Conservation (phyloP, 495 filamentous ascomycete genomes). For the Aspergillus mulundensis region DNA sequence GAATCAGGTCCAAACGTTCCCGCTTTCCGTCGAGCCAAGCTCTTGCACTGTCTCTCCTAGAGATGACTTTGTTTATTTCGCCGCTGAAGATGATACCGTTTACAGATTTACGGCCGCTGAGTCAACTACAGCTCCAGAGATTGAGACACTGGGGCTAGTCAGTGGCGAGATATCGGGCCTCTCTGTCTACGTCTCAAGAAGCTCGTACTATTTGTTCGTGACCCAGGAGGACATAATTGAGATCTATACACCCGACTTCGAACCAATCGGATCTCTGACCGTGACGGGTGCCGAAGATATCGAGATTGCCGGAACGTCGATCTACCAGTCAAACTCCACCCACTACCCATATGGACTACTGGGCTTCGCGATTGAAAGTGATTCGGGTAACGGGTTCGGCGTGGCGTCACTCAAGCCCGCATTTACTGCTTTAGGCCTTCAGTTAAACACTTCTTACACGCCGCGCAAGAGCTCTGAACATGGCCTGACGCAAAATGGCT, state of each 20-base stretch:
- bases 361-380: constrained; percentile 3
- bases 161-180: background rate
- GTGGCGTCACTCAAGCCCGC: constrained; percentile 1
- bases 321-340: background rate
- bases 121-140: background rate
- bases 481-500: background rate
- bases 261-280: background rate
- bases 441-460: background rate
- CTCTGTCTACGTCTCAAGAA: background rate
- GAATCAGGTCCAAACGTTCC: constrained; percentile 11
- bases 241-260: background rate
- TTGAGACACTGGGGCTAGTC: background rate
- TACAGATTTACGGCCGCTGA: constrained; percentile 1
- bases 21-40: constrained; percentile 1
- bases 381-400: background rate
- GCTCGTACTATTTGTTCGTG: constrained; percentile 2
- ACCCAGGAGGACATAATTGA: constrained; percentile 1
- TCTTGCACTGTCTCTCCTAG: constrained; percentile 1
- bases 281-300: constrained; percentile 2
- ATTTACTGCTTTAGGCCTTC: background rate
- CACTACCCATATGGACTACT: background rate
- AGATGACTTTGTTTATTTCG: constrained; percentile 1
- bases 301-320: constrained; percentile 4
- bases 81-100: background rate
- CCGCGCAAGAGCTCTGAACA: background rate